Evolutionary conservation across 768 basidiomycete species (phyloP), one percentile per base, ranked within the genome.

Genomic region (Ramaria sp.): DNA sequence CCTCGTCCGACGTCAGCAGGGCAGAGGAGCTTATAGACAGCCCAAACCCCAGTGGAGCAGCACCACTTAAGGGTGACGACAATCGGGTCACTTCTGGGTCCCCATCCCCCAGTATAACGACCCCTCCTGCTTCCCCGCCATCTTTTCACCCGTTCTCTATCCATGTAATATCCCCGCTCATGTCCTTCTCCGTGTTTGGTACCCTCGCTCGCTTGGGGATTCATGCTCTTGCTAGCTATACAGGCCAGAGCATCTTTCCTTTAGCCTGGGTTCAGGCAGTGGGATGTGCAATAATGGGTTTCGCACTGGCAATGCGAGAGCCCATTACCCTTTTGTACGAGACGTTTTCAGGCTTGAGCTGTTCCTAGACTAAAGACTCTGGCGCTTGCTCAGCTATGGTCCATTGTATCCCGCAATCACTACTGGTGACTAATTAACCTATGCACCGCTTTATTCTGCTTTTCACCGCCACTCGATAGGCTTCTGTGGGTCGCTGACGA

Each of bases 401-500:
- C 93, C 93, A 3, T 65, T 96, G 15, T 95, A 93, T 68, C 90
- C 86, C 2, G 90, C 88, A 20, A 66, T 91, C 12, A 90, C 92
- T 0, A 96, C 93, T 59, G 91, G 91, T 84, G 59, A 43, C 20
- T 47, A 22, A 11, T 64, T 49, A 33, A 4, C 34, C 20, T 27
- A 24, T 41, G 46, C 24, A 30, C 34, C 34, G 34, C 34, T 37
- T 37, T 37, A 10, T 37, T 50, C 33, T 37, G 48, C 38, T 24
- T 38, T 42, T 55, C 12, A 59, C 52, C 33, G 39, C 31, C 43
- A 17, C 39, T 31, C 15, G 31, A 24, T 24, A 86, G 93, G 91
- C 13, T 91, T 97, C 69, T 98, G 96, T 66, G 96, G 95, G 3
- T 95, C 91, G 1, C 70, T 98, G 63, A 99, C 96, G 10, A 97